Conservation (phyloP, 169 alveolate species). For the Cryptosporidium parvum region DNA sequence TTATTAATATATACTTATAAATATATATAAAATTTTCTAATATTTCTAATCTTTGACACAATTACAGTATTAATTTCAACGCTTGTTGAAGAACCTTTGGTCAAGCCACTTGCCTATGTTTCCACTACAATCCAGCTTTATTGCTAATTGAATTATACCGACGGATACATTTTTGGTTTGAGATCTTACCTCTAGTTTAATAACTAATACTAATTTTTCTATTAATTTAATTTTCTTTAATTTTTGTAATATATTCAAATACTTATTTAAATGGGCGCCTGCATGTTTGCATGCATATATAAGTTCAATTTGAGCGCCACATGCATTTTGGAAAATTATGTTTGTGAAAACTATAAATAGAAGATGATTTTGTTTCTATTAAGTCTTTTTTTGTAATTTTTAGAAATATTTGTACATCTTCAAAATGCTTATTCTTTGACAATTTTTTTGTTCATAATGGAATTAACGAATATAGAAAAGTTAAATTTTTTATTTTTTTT, state of each 20-base stretch:
- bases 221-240: background rate
- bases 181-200: background rate
- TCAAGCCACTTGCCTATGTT: background rate
- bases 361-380: too few relatives aligned
- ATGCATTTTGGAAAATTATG: background rate
- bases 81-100: background rate
- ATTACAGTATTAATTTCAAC: background rate
- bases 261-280: background rate
- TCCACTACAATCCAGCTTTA: background rate
- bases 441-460: too few relatives aligned
- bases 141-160: background rate
- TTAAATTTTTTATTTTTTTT: too few relatives aligned
- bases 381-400: too few relatives aligned
- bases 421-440: too few relatives aligned
- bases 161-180: background rate
- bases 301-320: background rate
- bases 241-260: background rate
- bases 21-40: background rate
- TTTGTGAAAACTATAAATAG: too few relatives aligned
- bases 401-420: too few relatives aligned
- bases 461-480: too few relatives aligned
- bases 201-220: background rate
- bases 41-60: background rate
- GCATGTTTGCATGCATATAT: background rate
- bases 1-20: background rate